Percentiles rank a stretch among this genome's conserved stretches.
Conservation (phyloP, 495 filamentous ascomycete species). For the Massariosphaeria phaeospora region DNA sequence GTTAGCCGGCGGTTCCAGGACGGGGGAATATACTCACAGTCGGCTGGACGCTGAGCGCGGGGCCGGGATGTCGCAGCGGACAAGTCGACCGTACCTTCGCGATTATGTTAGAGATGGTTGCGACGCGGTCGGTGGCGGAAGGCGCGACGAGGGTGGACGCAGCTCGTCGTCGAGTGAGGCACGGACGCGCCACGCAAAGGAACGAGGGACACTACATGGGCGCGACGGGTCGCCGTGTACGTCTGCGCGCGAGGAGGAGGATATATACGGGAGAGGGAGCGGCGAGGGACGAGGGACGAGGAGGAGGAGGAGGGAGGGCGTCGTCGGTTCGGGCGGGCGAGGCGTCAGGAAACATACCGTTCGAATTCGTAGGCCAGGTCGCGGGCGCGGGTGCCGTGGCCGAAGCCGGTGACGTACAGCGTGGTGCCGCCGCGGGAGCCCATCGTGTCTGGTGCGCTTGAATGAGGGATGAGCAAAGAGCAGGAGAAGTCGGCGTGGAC, state of each 20-base stretch:
- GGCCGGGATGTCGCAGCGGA: conserved; percentile 97
- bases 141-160: conserved; percentile 12
- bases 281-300: conserved; percentile 32
- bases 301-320: conserved; percentile 7
- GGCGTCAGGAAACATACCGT: conserved; percentile 70
- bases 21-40: conserved; percentile 62
- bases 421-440: conserved; percentile 86
- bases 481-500: neutral
- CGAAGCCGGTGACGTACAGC: conserved; percentile 96
- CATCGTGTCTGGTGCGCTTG: neutral
- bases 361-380: conserved; percentile 99
- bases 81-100: conserved; percentile 88
- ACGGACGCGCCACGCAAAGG: too few relatives aligned
- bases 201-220: too few relatives aligned
- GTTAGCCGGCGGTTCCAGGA: conserved; percentile 19
- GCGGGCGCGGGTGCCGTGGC: conserved; percentile 97
- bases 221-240: too few relatives aligned
- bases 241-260: too few relatives aligned
- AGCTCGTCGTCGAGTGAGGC: too few relatives aligned
- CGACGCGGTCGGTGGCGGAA: conserved; percentile 8
- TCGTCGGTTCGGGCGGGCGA: conserved; percentile 21
- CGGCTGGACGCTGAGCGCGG: conserved; percentile 86
- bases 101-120: conserved; percentile 22
- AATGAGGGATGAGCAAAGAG: neutral
- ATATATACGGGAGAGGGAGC: conserved; percentile 17